Conservation (phyloP, 768 basidiomycete species). For the Kwoniella dejecticola region DNA sequence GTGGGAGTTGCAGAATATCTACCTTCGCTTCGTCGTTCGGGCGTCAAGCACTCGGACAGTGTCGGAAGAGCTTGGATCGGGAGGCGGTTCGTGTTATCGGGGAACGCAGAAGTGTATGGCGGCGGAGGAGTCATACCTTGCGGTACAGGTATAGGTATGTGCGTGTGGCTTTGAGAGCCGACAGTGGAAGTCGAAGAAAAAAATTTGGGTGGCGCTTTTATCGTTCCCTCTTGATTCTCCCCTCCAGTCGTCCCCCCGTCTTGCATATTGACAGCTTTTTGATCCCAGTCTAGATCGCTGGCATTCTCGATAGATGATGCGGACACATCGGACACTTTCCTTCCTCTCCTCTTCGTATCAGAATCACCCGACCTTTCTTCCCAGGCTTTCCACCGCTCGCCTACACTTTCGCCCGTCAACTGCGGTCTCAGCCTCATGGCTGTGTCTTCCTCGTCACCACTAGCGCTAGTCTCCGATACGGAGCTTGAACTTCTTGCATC, state of each 20-base stretch:
- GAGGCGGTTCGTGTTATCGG: background rate
- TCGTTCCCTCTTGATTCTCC: constrained; percentile 17
- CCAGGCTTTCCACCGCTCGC: constrained; percentile 30
- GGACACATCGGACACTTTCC: constrained; percentile 15
- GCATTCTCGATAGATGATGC: constrained; percentile 21
- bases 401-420: constrained; percentile 38
- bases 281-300: constrained; percentile 31
- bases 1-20: constrained; percentile 31
- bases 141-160: background rate
- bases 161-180: too few relatives aligned
- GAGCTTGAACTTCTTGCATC: constrained; percentile 32
- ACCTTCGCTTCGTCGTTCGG: constrained; percentile 8
- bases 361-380: constrained; percentile 13
- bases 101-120: constrained; percentile 38
- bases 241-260: constrained; percentile 2
- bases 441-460: constrained; percentile 21
- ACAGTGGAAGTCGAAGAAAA: background rate
- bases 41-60: constrained; percentile 7
- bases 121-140: constrained; percentile 36
- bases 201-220: constrained; percentile 22
- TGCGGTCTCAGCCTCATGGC: constrained; percentile 26
- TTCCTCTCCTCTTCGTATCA: constrained; percentile 3
- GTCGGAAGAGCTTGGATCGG: constrained; percentile 2
- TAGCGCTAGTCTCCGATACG: constrained; percentile 23
- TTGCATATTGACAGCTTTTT: background rate